Evolutionary conservation across 805 yeast genomes (phyloP).

Genomic region (Metschnikowia shivogae): DNA sequence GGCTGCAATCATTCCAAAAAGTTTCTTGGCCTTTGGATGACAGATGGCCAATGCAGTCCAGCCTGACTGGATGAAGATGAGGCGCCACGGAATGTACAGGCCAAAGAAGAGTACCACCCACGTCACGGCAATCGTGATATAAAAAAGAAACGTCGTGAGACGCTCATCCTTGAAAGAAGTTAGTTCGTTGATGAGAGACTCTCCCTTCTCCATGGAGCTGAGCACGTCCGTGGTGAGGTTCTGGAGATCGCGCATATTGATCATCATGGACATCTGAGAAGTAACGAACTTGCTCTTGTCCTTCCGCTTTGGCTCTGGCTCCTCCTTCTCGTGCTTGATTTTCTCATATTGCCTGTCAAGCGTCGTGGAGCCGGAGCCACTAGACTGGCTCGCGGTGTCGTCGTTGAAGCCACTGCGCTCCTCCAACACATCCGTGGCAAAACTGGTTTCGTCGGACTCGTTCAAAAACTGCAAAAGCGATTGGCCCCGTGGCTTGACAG

Average conservation of each 20-base stretch:
- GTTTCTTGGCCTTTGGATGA: slow-evolving; percentile 55
- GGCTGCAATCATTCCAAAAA: slow-evolving; percentile 17
- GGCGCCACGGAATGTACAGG: slow-evolving; percentile 60
- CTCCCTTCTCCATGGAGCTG: slow-evolving; percentile 46
- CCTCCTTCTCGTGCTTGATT: slow-evolving; percentile 2
- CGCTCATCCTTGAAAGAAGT: slow-evolving; percentile 72
- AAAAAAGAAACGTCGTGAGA: slow-evolving; percentile 55
- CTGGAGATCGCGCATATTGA: slow-evolving; percentile 73
- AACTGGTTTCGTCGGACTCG: slow-evolving; percentile 28
- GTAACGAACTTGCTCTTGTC: slow-evolving; percentile 21
- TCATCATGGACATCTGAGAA: slow-evolving; percentile 41
- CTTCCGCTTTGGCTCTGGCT: slow-evolving; percentile 9
- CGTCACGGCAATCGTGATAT: slow-evolving; percentile 29
- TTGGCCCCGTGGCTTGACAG: slow-evolving; percentile 49
- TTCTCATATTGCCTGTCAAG: slow-evolving; percentile 14
- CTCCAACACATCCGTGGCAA: slow-evolving; percentile 29
- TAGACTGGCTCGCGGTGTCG: slow-evolving; percentile 8
- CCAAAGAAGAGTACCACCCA: slow-evolving; percentile 41
- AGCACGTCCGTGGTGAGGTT: slow-evolving; percentile 55
- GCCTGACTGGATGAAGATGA: slow-evolving; percentile 49
- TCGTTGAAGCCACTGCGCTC: slow-evolving; percentile 9
- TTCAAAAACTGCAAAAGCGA: slow-evolving; percentile 44
- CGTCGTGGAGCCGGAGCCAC: slow-evolving; percentile 10
- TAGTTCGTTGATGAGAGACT: slow-evolving; percentile 53
- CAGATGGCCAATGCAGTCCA: slow-evolving; percentile 52